Evolutionary conservation across 345 rosid genomes (phyloP), one percentile per base, ranked within the genome.

Genomic region (Lagerstroemia speciosa): DNA sequence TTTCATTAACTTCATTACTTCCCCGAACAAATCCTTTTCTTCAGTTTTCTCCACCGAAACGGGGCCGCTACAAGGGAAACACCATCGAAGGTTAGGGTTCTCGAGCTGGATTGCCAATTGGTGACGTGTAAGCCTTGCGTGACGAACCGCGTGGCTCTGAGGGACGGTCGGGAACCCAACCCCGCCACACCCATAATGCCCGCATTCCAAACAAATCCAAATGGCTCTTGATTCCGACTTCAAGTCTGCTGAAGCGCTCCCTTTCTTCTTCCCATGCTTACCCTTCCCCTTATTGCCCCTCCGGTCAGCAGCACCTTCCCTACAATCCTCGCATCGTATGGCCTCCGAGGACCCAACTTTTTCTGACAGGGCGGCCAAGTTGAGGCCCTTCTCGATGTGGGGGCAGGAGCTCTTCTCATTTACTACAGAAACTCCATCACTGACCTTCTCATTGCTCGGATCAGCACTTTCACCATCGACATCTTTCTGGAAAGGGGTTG

Each of bases 171-270:
- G 99, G 45, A 92, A 81, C 30, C 98, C 98, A 78, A 87, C 82
- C 63, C 96, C 97, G 34, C 90, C 98, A 81, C 99, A 95, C 10
- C 83, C 82, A 81, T 69, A 89, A 80, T 85, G 91, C 62, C 96
- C 98, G 78, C 99, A 95, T 57, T 82, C 86, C 85, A 95, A 87
- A 75, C 99, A 95, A 76, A 92, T 76, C 99, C 99, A 95, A 48
- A 86, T 80, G 60, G 92, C 94, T 76, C 83, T 90, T 0, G 76
- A 75, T 41, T 86, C 82, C 6, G 86, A 76, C 69, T 87, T 91
- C 17, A 88, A 74, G 33, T 83, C 88, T 43, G 50, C 64, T 19
- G 79, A 80, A 67, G 80, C 68, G 40, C 75, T 52, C 5, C 79
- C 90, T 48, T 85, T 84, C 78, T 89, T 90, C 82, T 87, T 87